phyloP scores from a whole-genome alignment of 2,329 filamentous ascomycete genomes.

The Sarocladiaceae sp. region DNA sequence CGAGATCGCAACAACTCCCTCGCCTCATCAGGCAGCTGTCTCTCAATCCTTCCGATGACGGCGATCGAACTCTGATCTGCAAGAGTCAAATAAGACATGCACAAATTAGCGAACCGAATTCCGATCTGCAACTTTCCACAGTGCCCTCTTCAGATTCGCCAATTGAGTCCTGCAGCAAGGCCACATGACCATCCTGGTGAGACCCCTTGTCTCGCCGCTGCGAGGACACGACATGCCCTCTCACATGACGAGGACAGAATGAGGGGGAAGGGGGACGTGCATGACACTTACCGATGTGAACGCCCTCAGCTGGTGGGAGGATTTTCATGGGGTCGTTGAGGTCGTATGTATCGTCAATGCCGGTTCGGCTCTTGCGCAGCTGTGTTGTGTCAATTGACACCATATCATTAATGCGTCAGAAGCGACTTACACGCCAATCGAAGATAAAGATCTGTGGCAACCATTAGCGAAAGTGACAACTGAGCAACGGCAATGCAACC shows the following conservation, averaged over 20 bases:
- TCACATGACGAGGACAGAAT: neutral
- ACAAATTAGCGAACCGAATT: too few relatives aligned
- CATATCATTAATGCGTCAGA: neutral
- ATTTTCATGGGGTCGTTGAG: neutral
- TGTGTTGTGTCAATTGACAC: neutral
- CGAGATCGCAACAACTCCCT: neutral
- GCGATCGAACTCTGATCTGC: neutral
- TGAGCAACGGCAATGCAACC: neutral
- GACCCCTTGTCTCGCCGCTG: too few relatives aligned
- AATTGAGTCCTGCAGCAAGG: neutral
- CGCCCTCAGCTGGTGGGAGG: neutral
- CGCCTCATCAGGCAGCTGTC: neutral
- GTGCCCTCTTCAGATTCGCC: neutral
- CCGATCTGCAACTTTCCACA: neutral
- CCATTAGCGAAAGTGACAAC: neutral
- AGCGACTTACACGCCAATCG: neutral
- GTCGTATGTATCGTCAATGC: neutral
- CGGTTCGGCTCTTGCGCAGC: neutral
- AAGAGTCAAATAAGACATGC: too few relatives aligned
- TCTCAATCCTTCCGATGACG: neutral
- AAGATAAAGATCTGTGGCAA: neutral
- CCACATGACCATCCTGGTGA: neutral
- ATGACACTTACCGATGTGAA: neutral
- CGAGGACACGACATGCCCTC: neutral
- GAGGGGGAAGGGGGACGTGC: neutral